Evolutionary conservation across 768 basidiomycete species (phyloP), one percentile per base, ranked within the genome.

Genomic region (Neoboletus magnificus): DNA sequence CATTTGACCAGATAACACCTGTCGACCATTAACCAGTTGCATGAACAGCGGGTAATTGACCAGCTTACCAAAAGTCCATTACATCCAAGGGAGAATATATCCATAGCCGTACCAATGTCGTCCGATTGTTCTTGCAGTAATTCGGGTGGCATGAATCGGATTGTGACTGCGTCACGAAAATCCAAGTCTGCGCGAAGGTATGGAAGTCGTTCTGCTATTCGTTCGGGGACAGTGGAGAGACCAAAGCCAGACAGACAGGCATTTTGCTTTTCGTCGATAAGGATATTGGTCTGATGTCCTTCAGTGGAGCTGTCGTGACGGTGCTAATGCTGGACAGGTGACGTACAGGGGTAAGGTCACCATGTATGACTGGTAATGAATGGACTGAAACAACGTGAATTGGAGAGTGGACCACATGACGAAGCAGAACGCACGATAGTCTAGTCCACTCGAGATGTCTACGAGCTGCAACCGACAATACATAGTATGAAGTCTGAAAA

Each of bases 91-190:
- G 60, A 61, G 37, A 49, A 61, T 33, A 61, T 47, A 18, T 61
- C 60, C 39, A 46, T 33, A 20, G 47, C 32, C 4, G 50, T 35
- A 5, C 54, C 23, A 29, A 52, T 32, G 20, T 52, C 30, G 9
- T 2, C 25, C 25, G 35, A 12, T 11, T 53, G 35, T 0, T 61
- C 60, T 10, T 40, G n/a, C 13, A 62, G 7, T 6, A 62, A 22
- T 39, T 62, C 60, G 6, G 54, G 54, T 18, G 59, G 54, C 54
- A 61, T 52, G 50, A 61, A 61, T 48, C 60, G 54, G 39, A 61
- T 61, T 2, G 54, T 32, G 20, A 32, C 59, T 4, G 50, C 46
- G 8, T 61, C 50, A 3, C 60, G 54, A 25, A 60, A 41, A 13
- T 61, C 54, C 5, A 35, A 49, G 16, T 61, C 60, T 11, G 37